Evolutionary conservation across 73 alveolate species (phyloP).

Genomic region (Paramecium sonneborni): DNA sequence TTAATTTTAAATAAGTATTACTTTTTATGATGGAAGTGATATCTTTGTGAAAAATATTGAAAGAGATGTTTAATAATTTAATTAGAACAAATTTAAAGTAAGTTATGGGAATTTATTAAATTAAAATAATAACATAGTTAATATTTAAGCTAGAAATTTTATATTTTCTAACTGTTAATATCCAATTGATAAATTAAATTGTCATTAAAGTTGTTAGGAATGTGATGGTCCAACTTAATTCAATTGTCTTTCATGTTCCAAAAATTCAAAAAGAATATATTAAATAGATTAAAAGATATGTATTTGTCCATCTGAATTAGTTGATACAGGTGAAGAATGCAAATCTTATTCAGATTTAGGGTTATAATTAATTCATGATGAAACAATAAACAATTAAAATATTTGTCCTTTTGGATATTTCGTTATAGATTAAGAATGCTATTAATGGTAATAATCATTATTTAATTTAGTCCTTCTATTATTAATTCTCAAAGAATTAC

Average conservation of each 20-base stretch:
- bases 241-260: not conserved
- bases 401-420: not conserved
- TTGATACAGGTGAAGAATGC: not conserved
- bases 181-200: not conserved
- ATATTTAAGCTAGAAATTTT: not conserved
- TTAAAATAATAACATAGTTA: too few species aligned
- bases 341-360: not conserved
- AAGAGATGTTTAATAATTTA: not conserved
- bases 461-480: not conserved
- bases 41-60: not conserved
- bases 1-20: not conserved
- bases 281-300: not conserved
- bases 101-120: not conserved
- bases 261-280: not conserved
- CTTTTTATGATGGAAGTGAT: not conserved
- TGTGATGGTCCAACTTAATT: not conserved
- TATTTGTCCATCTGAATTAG: not conserved
- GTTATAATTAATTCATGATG: not conserved
- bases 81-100: not conserved
- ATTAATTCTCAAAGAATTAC: not conserved
- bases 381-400: not conserved
- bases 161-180: not conserved
- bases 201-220: not conserved
- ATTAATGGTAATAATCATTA: not conserved
- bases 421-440: not conserved